Evolutionary conservation across 805 yeast genomes (phyloP), one percentile per base, ranked within the genome.

Genomic region (Nakazawaea laoshanensis): DNA sequence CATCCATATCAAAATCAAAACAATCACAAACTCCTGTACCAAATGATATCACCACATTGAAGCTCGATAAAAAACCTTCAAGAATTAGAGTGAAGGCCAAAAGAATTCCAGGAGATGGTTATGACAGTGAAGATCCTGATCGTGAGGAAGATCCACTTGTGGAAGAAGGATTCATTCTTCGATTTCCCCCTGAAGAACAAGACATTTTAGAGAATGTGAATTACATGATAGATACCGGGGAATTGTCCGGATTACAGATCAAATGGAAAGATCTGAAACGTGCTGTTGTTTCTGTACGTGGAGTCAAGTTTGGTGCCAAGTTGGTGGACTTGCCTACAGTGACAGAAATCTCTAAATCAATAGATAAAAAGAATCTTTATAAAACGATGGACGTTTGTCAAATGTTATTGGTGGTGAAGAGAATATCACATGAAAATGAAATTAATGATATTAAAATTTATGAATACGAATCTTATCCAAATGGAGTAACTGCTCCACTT

Each of bases 51-150:
- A 26, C 19, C 9, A 5, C 31, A 12, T 19, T 19, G 7, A 29
- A 31, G 20, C 26, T 32, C 6, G 27, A 27, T 8, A 42, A 39
- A 16, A 43, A 40, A 18, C 55, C 64, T 3, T 74, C 76, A 3
- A 59, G 66, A 20, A 67, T 71, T 18, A 53, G 74, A 40, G 63
- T 73, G 24, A 73, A 70, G 40, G 77, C 77, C 1, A 65, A 73
- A 1, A 63, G 95, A 45, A 66, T 79, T 3, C 92, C 94, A 0
- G 95, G 95, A 4, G 96, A 89, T 46, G 97, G 97, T 1, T 89
- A 89, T 54, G 98, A 89, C 50, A 81, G 95, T 3, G 97, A 89
- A 47, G 96, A 94, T 13, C 94, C 96, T 1, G 97, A 89, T 43
- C 63, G 85, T 17, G 98, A 92, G 51, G 96, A 87, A 39, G 96